A percentile compares a stretch with the other conserved stretches of the same genome.
phyloP scores from a whole-genome alignment of 2,329 filamentous ascomycete genomes.

The Domatiomyces catenatus region DNA sequence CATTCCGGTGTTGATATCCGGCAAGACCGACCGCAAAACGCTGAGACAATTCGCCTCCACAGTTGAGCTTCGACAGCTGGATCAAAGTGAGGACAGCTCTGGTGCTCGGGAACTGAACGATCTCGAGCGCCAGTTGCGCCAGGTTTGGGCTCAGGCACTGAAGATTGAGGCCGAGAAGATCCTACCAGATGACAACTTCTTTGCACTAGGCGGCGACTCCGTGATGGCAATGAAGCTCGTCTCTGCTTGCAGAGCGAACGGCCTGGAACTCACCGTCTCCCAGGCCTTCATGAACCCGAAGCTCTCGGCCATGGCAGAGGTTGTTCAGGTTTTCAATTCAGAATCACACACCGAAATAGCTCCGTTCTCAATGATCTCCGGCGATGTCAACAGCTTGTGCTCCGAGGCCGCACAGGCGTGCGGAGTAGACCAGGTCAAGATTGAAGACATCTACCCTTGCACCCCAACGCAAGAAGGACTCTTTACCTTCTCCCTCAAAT shows the following conservation, averaged over 20 bases:
- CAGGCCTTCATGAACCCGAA: conserved; percentile 25
- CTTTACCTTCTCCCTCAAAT: conserved; percentile 33
- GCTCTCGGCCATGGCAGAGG: conserved; percentile 29
- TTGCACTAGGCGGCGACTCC: conserved; percentile 22
- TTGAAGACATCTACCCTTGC: conserved; percentile 30
- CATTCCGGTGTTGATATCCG: conserved; percentile 21
- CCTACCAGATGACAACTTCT: conserved; percentile 23
- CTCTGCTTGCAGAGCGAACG: conserved; percentile 10
- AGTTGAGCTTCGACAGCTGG: conserved; percentile 21
- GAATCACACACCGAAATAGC: conserved; percentile 9
- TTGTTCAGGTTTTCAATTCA: conserved; percentile 22
- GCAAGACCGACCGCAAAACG: conserved; percentile 23
- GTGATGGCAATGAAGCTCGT: conserved; percentile 21
- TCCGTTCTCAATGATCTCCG: conserved; percentile 20
- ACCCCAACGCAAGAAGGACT: conserved; percentile 31
- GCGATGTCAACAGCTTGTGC: conserved; percentile 20
- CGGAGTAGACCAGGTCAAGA: conserved; percentile 16
- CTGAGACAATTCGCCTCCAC: conserved; percentile 16
- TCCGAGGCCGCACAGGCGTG: conserved; percentile 26
- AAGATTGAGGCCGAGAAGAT: conserved; percentile 22
- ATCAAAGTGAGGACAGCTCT: conserved; percentile 9
- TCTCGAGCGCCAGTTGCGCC: conserved; percentile 2
- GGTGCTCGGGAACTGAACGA: conserved; percentile 1
- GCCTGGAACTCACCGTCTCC: conserved; percentile 15
- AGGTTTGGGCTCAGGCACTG: conserved; percentile 22